Conservation (phyloP, 192 early-diverging fungal genomes). For the Entophlyctis helioformis region DNA sequence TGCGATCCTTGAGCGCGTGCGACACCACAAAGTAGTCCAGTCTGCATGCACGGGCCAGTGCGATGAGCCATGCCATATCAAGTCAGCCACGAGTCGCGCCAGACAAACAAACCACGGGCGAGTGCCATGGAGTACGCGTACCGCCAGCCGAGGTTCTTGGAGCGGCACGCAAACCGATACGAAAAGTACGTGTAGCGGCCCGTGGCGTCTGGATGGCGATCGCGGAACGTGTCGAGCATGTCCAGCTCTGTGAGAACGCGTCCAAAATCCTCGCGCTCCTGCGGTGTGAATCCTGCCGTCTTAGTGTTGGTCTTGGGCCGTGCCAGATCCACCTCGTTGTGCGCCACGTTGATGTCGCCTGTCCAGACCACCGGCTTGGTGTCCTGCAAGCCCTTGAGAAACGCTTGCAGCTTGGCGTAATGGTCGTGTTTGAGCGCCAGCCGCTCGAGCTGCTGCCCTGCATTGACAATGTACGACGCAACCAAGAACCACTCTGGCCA, state of each 20-base stretch:
- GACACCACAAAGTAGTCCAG: conserved; percentile 78
- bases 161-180: conserved; percentile 59
- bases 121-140: too few relatives aligned
- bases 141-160: conserved; percentile 65
- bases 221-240: conserved; percentile 62
- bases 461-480: conserved; percentile 63
- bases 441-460: conserved; percentile 58
- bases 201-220: conserved; percentile 50
- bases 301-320: conserved; percentile 60
- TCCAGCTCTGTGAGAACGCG: conserved; percentile 37
- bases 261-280: conserved; percentile 66
- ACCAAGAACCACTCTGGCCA: conserved; percentile 2
- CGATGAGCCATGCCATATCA: too few relatives aligned
- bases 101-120: too few relatives aligned
- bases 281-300: conserved; percentile 70
- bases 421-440: conserved; percentile 54
- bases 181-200: conserved; percentile 68
- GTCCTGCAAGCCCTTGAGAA: conserved; percentile 51
- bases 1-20: conserved; percentile 37
- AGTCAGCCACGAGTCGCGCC: too few relatives aligned
- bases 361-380: conserved; percentile 68
- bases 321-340: conserved; percentile 60
- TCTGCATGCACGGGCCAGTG: too few relatives aligned
- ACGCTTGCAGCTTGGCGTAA: conserved; percentile 50
- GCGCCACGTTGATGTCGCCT: conserved; percentile 79